These are phyloP conservation scores for Geotrichum klebahnii DNA, from an alignment of 1,139 yeast species.

Conservation along the genomic window DNA sequence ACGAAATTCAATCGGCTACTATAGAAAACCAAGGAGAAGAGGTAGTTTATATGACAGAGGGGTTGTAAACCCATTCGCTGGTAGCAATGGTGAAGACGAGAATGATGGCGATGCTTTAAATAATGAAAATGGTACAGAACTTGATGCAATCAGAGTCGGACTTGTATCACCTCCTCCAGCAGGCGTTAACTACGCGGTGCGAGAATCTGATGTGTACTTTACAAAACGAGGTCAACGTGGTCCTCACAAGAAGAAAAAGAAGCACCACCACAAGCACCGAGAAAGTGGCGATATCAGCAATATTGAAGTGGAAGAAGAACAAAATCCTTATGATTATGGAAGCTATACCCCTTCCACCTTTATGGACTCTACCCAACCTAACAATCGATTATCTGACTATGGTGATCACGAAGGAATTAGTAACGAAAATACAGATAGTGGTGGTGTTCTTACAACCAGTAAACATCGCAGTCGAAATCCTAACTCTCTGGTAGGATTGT, in stretches of 20 bases:
- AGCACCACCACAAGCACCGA: neutral
- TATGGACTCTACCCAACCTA: neutral
- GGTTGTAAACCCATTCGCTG: neutral
- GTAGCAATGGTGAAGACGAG: slow-evolving; percentile 8
- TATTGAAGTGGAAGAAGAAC: neutral
- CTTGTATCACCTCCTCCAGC: slow-evolving; percentile 20
- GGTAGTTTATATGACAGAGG: slow-evolving; percentile 31
- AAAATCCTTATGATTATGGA: slow-evolving; percentile 4
- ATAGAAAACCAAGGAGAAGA: slow-evolving; percentile 33
- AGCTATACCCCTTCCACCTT: neutral
- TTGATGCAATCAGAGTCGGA: slow-evolving; percentile 14
- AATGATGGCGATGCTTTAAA: too few species aligned
- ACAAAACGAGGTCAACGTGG: slow-evolving; percentile 23
- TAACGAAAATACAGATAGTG: neutral
- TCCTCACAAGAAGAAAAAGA: slow-evolving; percentile 13
- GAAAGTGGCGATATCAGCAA: neutral
- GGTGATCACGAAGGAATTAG: neutral
- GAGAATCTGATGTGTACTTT: slow-evolving; percentile 39
- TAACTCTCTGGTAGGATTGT: slow-evolving; percentile 19
- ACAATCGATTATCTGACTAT: neutral
- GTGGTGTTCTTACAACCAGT: neutral
- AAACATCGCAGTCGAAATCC: slow-evolving; percentile 13
- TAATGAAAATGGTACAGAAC: neutral
- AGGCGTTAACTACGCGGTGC: slow-evolving; percentile 37
- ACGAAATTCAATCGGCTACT: slow-evolving; percentile 26